These are phyloP conservation scores for Crucihimalaya himalaica DNA, from an alignment of 345 rosid species.

Conservation along the genomic window DNA sequence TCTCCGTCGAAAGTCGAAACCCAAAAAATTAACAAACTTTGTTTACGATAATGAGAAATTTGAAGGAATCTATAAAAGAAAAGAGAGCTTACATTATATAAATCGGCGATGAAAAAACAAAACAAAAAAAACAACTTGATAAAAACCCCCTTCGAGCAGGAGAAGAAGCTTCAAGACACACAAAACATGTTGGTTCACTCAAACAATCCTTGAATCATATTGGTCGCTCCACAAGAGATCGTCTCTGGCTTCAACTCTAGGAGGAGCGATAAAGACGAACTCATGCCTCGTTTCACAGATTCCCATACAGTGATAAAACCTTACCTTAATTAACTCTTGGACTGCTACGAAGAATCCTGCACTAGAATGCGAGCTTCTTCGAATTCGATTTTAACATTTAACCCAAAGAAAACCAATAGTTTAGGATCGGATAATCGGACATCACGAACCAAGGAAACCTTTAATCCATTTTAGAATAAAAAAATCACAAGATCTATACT, in stretches of 20 bases:
- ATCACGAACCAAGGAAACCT: too few species aligned
- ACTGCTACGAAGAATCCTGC: neutral
- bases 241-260: neutral
- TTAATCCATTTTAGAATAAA: too few species aligned
- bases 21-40: neutral
- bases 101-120: neutral
- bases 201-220: neutral
- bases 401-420: too few species aligned
- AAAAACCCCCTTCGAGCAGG: neutral
- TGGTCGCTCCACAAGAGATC: neutral
- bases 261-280: neutral
- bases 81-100: slow-evolving; percentile 27
- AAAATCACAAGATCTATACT: too few species aligned
- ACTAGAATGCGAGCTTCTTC: too few species aligned
- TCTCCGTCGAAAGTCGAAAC: neutral
- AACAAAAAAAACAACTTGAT: neutral
- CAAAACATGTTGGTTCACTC: neutral
- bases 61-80: neutral
- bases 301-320: neutral
- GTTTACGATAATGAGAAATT: neutral
- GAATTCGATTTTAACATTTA: too few species aligned
- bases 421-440: too few species aligned
- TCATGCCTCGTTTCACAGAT: neutral
- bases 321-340: neutral
- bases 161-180: neutral